These are phyloP conservation scores for Trichoderma asperelloides DNA, from an alignment of 495 filamentous ascomycete genomes.

Conservation along the genomic window DNA sequence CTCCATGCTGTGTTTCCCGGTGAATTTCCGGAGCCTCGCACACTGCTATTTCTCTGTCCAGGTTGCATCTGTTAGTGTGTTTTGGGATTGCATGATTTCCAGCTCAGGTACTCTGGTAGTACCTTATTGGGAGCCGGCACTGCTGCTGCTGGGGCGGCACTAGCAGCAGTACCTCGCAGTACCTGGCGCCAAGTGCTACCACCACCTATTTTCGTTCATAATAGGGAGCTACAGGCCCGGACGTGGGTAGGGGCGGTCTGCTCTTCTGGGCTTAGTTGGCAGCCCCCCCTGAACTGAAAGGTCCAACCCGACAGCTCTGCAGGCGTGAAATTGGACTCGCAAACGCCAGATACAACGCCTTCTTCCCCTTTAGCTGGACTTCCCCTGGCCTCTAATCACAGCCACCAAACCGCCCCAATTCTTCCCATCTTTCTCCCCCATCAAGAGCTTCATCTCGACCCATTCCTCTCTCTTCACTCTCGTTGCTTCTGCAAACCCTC, in stretches of 20 bases:
- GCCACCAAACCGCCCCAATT: constrained; percentile 1
- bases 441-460: constrained; percentile 1
- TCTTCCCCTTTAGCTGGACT: constrained; percentile 9
- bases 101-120: background rate
- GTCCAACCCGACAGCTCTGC: background rate
- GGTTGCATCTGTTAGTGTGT: background rate
- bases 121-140: background rate
- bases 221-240: background rate
- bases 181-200: background rate
- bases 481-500: background rate
- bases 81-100: background rate
- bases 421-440: constrained; percentile 1
- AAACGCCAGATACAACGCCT: constrained; percentile 6
- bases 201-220: background rate
- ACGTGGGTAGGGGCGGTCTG: constrained; percentile 5
- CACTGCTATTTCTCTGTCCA: background rate
- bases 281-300: background rate
- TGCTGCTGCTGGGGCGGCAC: background rate
- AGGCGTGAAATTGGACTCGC: constrained; percentile 8
- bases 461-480: background rate
- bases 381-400: constrained; percentile 5
- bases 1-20: background rate
- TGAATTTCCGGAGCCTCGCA: background rate
- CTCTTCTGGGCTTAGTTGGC: background rate
- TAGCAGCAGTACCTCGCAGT: background rate